Conservation (phyloP, 495 filamentous ascomycete genomes). For the Xeromyces bisporus region DNA sequence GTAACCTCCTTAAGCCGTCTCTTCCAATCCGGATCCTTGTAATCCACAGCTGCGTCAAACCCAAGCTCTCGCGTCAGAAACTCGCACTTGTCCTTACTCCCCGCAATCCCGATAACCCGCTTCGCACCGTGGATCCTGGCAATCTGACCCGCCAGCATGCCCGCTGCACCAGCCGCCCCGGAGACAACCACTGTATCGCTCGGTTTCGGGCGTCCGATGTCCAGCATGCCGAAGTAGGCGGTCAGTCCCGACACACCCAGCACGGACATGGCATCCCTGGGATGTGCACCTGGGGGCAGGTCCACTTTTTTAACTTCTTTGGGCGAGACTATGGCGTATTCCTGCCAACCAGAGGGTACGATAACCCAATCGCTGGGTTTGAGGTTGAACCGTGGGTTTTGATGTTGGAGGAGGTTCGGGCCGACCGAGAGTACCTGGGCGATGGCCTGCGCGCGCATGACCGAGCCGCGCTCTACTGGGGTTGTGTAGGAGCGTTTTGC, state of each 20-base stretch:
- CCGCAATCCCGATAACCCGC: constrained; percentile 35
- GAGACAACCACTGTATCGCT: constrained; percentile 52
- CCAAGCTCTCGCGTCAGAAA: constrained; percentile 31
- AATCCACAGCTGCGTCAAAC: constrained; percentile 39
- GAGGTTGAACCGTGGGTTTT: constrained; percentile 25
- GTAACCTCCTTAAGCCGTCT: constrained; percentile 30
- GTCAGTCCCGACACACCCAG: constrained; percentile 43
- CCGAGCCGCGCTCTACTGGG: constrained; percentile 45
- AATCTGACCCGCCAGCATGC: constrained; percentile 52
- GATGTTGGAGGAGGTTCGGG: constrained; percentile 11
- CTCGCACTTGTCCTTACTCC: constrained; percentile 30
- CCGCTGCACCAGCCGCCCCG: constrained; percentile 55
- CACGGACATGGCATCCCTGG: constrained; percentile 44
- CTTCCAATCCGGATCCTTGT: constrained; percentile 36
- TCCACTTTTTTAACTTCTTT: constrained; percentile 26
- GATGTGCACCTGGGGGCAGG: constrained; percentile 29
- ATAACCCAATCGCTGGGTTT: constrained; percentile 35
- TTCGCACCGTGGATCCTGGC: constrained; percentile 42
- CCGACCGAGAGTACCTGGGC: constrained; percentile 34
- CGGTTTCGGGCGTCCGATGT: constrained; percentile 36
- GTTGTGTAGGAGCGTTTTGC: constrained; percentile 49
- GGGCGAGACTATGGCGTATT: constrained; percentile 36
- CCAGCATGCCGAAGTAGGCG: constrained; percentile 49
- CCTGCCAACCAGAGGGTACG: constrained; percentile 41
- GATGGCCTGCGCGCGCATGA: constrained; percentile 50